Evolutionary conservation across 306 rosid species (phyloP).

Genomic region (Medicago lupulina): DNA sequence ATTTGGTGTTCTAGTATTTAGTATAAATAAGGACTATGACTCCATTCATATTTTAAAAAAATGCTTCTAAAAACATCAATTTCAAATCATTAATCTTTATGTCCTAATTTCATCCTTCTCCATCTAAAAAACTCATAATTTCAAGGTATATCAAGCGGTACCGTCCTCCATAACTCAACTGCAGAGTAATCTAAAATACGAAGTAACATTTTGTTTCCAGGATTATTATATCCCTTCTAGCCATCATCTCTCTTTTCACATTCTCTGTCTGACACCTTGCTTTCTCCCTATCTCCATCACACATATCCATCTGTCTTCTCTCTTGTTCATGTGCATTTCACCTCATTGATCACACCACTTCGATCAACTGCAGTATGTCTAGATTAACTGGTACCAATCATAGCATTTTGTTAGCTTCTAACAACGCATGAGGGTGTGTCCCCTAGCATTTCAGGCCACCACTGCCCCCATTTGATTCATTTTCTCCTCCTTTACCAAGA

Average conservation of each 20-base stretch:
- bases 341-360: conserved; percentile 1
- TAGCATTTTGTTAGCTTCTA: conserved; percentile 9
- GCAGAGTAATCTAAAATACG: background rate
- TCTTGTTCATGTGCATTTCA: background rate
- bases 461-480: conserved; percentile 1
- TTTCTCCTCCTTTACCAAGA: conserved; percentile 10
- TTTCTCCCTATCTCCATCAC: conserved; percentile 4
- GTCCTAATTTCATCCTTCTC: background rate
- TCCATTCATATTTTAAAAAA: background rate
- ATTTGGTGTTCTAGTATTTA: background rate
- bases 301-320: background rate
- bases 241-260: conserved; percentile 4
- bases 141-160: conserved; percentile 2
- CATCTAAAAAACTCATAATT: conserved; percentile 11
- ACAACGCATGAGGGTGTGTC: background rate
- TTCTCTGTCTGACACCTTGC: background rate
- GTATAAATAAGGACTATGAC: background rate
- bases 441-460: background rate
- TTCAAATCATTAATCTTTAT: conserved; percentile 3
- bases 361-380: background rate
- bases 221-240: conserved; percentile 2
- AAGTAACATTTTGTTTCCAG: conserved; percentile 15
- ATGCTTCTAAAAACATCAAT: background rate
- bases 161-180: background rate
- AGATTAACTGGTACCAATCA: background rate